A percentile compares a stretch with the other conserved stretches of the same genome.
phyloP scores from a whole-genome alignment of 2,329 filamentous ascomycete species.

The Juglanconis juglandina region DNA sequence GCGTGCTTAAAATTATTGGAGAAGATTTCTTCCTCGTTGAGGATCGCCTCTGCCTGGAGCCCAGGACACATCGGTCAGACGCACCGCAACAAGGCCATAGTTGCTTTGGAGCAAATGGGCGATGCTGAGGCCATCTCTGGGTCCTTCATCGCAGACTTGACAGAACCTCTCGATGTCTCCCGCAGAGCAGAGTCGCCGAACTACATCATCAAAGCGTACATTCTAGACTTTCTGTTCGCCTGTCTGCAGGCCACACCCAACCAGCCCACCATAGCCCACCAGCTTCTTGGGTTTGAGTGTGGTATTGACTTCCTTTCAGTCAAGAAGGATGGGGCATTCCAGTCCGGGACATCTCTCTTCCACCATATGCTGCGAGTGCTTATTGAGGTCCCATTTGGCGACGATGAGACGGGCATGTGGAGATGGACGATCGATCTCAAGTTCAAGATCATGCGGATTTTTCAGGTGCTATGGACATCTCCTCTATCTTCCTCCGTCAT shows the following conservation, averaged over 20 bases:
- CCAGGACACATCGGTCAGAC: conserved; percentile 58
- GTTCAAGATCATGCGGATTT: conserved; percentile 65
- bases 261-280: conserved; percentile 82
- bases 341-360: conserved; percentile 71
- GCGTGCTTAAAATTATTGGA: conserved; percentile 79
- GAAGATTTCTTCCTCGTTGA: conserved; percentile 79
- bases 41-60: conserved; percentile 68
- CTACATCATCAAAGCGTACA: conserved; percentile 77
- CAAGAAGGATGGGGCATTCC: conserved; percentile 67
- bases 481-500: conserved; percentile 72
- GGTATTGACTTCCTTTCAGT: conserved; percentile 67
- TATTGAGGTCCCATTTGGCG: conserved; percentile 63
- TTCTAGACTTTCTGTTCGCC: conserved; percentile 80
- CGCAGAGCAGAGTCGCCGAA: conserved; percentile 65
- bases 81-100: conserved; percentile 79
- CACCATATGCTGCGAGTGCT: conserved; percentile 75
- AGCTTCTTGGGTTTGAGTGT: conserved; percentile 84
- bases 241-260: conserved; percentile 73
- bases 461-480: conserved; percentile 81
- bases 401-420: conserved; percentile 55
- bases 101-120: conserved; percentile 78
- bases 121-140: conserved; percentile 77
- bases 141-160: conserved; percentile 67
- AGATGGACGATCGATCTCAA: conserved; percentile 69
- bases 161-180: conserved; percentile 68